Base-by-base conservation (phyloP, 2,329 filamentous ascomycete genomes). In the Aspergillus pseudoterreus region DNA sequence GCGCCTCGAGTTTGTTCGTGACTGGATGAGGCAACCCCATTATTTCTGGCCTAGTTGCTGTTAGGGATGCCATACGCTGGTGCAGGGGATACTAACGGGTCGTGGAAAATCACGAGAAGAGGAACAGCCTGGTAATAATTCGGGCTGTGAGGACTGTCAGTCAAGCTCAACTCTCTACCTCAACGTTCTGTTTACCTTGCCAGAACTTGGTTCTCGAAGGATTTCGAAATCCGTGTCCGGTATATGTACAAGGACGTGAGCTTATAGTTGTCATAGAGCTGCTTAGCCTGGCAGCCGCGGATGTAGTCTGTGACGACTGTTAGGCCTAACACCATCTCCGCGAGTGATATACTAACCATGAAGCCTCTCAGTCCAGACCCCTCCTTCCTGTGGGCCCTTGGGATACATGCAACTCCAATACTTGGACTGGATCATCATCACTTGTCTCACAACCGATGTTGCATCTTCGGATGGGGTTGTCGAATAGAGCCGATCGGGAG, bases 331-430 rank as follows among this genome's bases (percentile, higher is more conserved):
- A 17, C 8, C 15, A 10, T 36, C 22, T 38, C 12, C 12, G 35
- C 11, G 8, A 11, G 9, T n/a, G 9, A 19, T 32, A 9, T 12
- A 54, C 67, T 55, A 70, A 77, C 74, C 75, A 63, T 92, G 86
- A 47, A 96, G 75, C 9, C 89, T 80, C 51, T 82, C 78, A 1
- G 65, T 70, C 58, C 60, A 65, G 15, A 66, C 50, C 0, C 57
- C 57, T 42, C 66, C 60, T 30, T 58, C 51, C n/a, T 62, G 55
- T 4, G 64, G 61, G 27, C 55, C 73, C 63, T 83, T 85, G 2
- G 88, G 86, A 54, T 89, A 84, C 79, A 97, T 86, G 70, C 88
- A 95, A 55, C 89, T 83, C 94, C 94, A 99, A 69, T 89, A 94
- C 19, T 71, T 76, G 15, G 82, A 81, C 58, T 87, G 84, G 42